A percentile compares a stretch with the other conserved stretches of the same genome.
These are phyloP conservation scores for Actinomortierella ambigua DNA, from an alignment of 371 early-diverging fungal genomes.

Conservation along the genomic window DNA sequence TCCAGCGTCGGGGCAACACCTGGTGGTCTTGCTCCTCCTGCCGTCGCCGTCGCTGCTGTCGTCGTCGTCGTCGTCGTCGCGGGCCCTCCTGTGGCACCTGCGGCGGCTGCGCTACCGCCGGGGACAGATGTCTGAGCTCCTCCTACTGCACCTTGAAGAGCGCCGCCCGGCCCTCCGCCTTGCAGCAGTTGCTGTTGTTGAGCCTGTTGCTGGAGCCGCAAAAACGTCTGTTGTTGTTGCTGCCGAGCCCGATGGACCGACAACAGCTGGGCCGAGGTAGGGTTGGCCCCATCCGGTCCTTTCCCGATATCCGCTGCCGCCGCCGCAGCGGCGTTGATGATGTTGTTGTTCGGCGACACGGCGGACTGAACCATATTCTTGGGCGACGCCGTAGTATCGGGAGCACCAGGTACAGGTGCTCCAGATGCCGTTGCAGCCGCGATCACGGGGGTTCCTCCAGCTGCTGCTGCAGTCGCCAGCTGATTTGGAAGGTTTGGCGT, in stretches of 20 bases:
- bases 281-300: conserved; percentile 8
- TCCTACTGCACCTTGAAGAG: neutral
- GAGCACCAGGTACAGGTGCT: no score
- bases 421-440: no score
- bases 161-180: neutral
- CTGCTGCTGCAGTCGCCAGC: no score
- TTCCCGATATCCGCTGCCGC: neutral
- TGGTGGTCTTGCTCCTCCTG: neutral
- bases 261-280: conserved; percentile 23
- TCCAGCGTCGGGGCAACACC: conserved; percentile 7
- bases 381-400: no score
- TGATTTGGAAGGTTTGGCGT: neutral
- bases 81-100: neutral
- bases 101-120: neutral
- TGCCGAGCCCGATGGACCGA: conserved; percentile 14
- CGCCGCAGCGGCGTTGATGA: no score
- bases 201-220: conserved; percentile 11
- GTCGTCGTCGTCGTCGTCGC: neutral
- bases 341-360: no score
- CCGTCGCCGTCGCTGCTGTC: neutral
- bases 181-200: conserved; percentile 1
- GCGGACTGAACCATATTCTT: no score
- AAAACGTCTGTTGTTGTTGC: no score
- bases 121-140: conserved; percentile 5
- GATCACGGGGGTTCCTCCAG: no score